phyloP scores from a whole-genome alignment of 495 filamentous ascomycete genomes.

The Aspergillus funiculosus region DNA sequence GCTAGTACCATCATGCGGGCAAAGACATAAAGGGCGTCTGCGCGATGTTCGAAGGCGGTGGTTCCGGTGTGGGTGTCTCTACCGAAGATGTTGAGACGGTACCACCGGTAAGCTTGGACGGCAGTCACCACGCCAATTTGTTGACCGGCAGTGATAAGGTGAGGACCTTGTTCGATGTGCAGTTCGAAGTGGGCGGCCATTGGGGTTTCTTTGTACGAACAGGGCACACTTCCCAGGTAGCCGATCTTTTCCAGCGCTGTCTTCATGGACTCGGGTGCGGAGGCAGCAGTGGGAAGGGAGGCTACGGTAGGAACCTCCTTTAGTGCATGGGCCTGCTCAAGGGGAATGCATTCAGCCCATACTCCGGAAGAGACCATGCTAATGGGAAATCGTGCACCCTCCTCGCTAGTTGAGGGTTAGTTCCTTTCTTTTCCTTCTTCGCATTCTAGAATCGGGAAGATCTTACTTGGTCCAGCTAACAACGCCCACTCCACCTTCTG shows the following conservation, averaged over 20 bases:
- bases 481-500: slow-evolving; percentile 63
- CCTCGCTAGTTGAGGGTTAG: slow-evolving; percentile 46
- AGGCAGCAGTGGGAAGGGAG: slow-evolving; percentile 37
- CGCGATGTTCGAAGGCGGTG: slow-evolving; percentile 55
- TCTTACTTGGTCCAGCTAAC: slow-evolving; percentile 74
- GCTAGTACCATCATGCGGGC: slow-evolving; percentile 63
- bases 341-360: slow-evolving; percentile 62
- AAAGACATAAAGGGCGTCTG: slow-evolving; percentile 62
- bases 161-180: slow-evolving; percentile 77
- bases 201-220: slow-evolving; percentile 55
- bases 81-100: slow-evolving; percentile 59
- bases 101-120: slow-evolving; percentile 64
- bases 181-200: slow-evolving; percentile 80
- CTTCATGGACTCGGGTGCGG: slow-evolving; percentile 57
- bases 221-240: slow-evolving; percentile 56
- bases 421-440: not conserved
- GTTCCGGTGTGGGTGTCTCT: slow-evolving; percentile 71
- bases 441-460: not conserved
- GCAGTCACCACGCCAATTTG: slow-evolving; percentile 68
- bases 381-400: slow-evolving; percentile 74
- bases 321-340: slow-evolving; percentile 56
- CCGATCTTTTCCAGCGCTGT: slow-evolving; percentile 64
- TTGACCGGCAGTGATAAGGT: slow-evolving; percentile 54
- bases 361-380: slow-evolving; percentile 74
- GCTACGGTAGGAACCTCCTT: slow-evolving; percentile 48